Evolutionary conservation across 306 rosid genomes (phyloP).

Genomic region (Dalbergia cultrata): DNA sequence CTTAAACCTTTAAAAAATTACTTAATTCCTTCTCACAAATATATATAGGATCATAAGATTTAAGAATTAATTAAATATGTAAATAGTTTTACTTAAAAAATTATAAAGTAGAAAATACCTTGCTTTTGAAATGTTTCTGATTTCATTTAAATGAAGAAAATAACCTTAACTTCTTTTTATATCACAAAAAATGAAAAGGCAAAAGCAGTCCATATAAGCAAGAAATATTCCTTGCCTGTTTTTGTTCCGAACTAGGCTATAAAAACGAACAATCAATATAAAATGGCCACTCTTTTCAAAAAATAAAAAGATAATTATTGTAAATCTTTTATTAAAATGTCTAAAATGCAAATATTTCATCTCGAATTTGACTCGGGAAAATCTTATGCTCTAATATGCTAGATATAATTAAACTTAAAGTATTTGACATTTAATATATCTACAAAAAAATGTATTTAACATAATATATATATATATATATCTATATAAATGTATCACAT

Average conservation of each 20-base stretch:
- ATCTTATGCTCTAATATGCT: neutral
- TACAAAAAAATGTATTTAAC: too few species aligned
- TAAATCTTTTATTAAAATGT: too few species aligned
- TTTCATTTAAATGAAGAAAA: neutral
- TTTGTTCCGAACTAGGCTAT: too few species aligned
- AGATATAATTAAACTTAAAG: neutral
- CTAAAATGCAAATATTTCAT: neutral
- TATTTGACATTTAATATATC: too few species aligned
- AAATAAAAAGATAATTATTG: neutral
- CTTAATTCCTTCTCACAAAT: neutral
- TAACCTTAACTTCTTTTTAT: too few species aligned
- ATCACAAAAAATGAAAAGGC: neutral
- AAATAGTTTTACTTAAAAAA: too few species aligned
- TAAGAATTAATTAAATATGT: too few species aligned
- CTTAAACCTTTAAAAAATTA: neutral
- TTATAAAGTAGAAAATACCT: neutral
- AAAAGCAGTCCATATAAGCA: neutral
- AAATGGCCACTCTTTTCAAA: neutral
- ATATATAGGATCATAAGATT: too few species aligned
- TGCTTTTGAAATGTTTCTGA: neutral
- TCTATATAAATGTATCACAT: too few species aligned
- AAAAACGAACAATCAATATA: too few species aligned
- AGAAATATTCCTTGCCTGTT: neutral
- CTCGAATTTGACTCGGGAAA: neutral
- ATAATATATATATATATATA: too few species aligned